Evolutionary conservation across 352 stramenopile genomes (phyloP).

Genomic region (Halophytophthora polymorphica): DNA sequence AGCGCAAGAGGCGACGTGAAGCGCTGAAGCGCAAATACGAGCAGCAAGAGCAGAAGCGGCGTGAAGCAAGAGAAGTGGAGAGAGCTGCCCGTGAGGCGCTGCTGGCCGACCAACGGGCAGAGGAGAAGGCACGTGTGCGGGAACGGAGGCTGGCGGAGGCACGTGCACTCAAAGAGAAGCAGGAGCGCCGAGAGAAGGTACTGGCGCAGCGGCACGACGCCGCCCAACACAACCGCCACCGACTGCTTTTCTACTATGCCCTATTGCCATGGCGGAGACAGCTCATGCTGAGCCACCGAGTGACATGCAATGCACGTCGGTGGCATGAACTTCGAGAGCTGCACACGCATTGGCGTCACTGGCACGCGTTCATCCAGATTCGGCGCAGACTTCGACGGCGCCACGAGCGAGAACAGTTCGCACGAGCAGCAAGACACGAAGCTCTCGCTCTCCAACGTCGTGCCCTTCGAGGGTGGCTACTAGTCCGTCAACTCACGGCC

Average conservation of each 20-base stretch:
- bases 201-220: conserved; percentile 26
- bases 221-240: conserved; percentile 27
- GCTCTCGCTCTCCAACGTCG: conserved; percentile 9
- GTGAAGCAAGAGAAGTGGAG: conserved; percentile 32
- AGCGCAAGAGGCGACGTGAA: conserved; percentile 56
- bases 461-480: conserved; percentile 15
- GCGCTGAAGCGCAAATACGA: conserved; percentile 53
- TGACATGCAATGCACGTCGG: conserved; percentile 25
- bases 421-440: conserved; percentile 20
- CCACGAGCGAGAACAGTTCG: conserved; percentile 22
- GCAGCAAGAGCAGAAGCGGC: conserved; percentile 44
- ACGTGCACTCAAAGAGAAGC: conserved; percentile 26
- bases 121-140: conserved; percentile 36
- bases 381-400: conserved; percentile 17
- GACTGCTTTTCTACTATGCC: conserved; percentile 50
- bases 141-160: conserved; percentile 40
- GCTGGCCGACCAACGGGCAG: conserved; percentile 32
- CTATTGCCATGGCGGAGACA: conserved; percentile 40
- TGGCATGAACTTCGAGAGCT: conserved; percentile 47
- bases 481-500: conserved; percentile 15
- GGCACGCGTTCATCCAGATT: conserved; percentile 29
- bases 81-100: conserved; percentile 37
- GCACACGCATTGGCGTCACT: conserved; percentile 39
- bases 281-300: conserved; percentile 23
- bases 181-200: conserved; percentile 25